phyloP scores from a whole-genome alignment of 139 green algal genomes.

The Dunaliella sp. region DNA sequence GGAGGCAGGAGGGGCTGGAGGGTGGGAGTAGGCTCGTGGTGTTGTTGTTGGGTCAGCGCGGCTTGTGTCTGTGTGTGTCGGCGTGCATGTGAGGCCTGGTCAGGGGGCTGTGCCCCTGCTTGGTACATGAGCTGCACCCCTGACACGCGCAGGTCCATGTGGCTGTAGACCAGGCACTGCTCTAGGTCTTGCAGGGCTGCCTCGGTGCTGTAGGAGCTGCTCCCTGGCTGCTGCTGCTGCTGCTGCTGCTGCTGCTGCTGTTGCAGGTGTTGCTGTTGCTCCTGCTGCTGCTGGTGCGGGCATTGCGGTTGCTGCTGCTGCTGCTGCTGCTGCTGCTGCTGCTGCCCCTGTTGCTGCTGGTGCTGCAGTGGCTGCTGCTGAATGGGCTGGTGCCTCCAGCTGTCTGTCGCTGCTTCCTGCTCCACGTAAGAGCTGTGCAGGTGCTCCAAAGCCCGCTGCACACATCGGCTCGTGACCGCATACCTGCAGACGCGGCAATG shows the following conservation, averaged over 20 bases:
- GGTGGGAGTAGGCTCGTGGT: background rate
- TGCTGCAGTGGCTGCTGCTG: too few relatives aligned
- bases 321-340: background rate
- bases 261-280: too few relatives aligned
- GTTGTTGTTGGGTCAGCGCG: background rate
- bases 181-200: constrained; percentile 7
- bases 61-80: too few relatives aligned
- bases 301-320: background rate
- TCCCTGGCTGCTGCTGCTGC: background rate
- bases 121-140: constrained; percentile 15
- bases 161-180: background rate
- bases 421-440: background rate
- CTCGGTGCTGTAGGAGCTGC: background rate
- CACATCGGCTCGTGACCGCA: background rate
- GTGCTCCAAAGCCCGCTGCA: background rate
- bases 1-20: background rate
- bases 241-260: background rate
- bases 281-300: too few relatives aligned
- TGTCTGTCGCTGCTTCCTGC: too few relatives aligned
- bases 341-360: too few relatives aligned
- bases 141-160: background rate
- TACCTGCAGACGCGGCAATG: too few relatives aligned
- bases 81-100: too few relatives aligned
- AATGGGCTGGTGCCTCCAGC: too few relatives aligned
- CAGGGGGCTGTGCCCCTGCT: background rate